Conservation (phyloP, 805 yeast genomes). For the Lachancea thermotolerans region DNA sequence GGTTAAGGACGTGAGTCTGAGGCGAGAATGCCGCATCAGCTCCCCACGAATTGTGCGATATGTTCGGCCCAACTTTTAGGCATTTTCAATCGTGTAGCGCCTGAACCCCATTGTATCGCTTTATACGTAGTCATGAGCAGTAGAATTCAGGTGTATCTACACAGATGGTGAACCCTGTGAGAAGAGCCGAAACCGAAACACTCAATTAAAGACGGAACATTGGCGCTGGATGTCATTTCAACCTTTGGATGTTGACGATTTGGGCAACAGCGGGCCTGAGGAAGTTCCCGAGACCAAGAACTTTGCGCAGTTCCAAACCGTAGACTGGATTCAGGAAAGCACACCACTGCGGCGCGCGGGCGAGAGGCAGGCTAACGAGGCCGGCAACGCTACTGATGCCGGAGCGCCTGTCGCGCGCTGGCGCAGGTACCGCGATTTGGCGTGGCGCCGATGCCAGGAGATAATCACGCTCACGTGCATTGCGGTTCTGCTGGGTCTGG, state of each 20-base stretch:
- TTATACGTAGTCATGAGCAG: no score
- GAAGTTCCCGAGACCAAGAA: constrained; percentile 24
- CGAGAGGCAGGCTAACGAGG: constrained; percentile 28
- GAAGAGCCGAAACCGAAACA: no score
- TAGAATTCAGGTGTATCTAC: no score
- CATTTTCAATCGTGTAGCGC: no score
- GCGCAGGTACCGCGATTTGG: constrained; percentile 12
- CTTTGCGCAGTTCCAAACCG: constrained; percentile 58
- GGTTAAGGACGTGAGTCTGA: no score
- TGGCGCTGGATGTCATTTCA: constrained; percentile 1
- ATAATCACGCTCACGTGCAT: constrained; percentile 73
- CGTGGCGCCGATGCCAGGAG: constrained; percentile 27
- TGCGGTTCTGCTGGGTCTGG: constrained; percentile 71
- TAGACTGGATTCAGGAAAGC: constrained; percentile 54
- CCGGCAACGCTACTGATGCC: constrained; percentile 29
- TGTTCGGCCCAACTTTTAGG: no score
- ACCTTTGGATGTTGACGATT: not conserved
- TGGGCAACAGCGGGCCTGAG: not conserved
- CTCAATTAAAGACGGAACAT: not conserved
- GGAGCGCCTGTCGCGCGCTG: constrained; percentile 3
- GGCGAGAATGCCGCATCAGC: no score
- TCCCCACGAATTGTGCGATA: no score
- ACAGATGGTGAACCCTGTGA: no score
- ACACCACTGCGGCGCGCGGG: no score
- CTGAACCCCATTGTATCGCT: no score